Evolutionary conservation across 768 basidiomycete species (phyloP).

Genomic region (Suillus plorans): DNA sequence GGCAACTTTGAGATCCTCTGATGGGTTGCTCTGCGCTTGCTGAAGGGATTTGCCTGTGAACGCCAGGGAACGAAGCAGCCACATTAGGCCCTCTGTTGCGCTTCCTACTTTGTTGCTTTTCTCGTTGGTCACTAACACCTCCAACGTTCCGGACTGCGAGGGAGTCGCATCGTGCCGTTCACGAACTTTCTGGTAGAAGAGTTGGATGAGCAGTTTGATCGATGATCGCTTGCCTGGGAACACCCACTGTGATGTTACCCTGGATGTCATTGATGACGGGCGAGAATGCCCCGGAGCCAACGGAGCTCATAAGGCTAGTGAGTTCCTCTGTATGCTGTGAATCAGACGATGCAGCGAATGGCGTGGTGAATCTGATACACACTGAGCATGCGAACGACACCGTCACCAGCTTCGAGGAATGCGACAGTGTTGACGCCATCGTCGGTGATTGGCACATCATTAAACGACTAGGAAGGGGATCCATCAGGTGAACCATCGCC

Average conservation of each 20-base stretch:
- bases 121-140: slow-evolving; percentile 82
- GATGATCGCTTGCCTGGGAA: background rate
- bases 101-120: slow-evolving; percentile 82
- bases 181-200: slow-evolving; percentile 75
- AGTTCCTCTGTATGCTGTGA: background rate
- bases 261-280: slow-evolving; percentile 85
- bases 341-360: background rate
- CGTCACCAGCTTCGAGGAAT: slow-evolving; percentile 88
- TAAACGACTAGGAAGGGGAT: slow-evolving; percentile 69
- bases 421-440: slow-evolving; percentile 83
- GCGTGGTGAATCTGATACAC: slow-evolving; percentile 23
- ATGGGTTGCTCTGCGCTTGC: slow-evolving; percentile 62
- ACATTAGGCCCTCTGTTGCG: slow-evolving; percentile 90
- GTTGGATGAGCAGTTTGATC: background rate
- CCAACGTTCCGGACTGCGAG: slow-evolving; percentile 69
- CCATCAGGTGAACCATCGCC: background rate
- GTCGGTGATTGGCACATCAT: slow-evolving; percentile 83
- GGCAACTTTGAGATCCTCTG: slow-evolving; percentile 54
- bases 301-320: background rate
- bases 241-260: slow-evolving; percentile 84
- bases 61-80: slow-evolving; percentile 87
- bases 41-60: slow-evolving; percentile 88
- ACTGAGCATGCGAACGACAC: slow-evolving; percentile 92
- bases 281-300: slow-evolving; percentile 75
- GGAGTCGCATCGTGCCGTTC: slow-evolving; percentile 72